Evolutionary conservation across 148 eudicot species (phyloP), one percentile per base, ranked within the genome.

Genomic region (Pouteria glomerata): DNA sequence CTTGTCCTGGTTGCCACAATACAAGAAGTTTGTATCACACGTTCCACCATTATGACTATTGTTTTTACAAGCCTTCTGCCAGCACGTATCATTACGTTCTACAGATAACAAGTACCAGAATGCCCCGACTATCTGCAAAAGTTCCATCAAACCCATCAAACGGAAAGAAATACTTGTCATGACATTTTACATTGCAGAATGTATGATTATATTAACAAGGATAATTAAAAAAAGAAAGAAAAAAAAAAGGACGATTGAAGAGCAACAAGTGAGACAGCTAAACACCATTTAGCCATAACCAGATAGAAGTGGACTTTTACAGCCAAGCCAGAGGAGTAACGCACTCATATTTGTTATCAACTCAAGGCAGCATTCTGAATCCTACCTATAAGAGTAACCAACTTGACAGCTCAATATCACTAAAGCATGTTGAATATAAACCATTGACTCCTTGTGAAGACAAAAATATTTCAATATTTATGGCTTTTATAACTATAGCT

Each of bases 21-120:
- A 95, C 80, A 96, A 73, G 81, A 85, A 88, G 58, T 66, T 57
- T 10, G 76, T 80, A 30, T 73, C 16, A 66, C 89, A 86, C 19
- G 16, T 50, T 21, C 74, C 74, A 48, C 27, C 34, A 41, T 48
- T 6, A 62, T 58, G 13, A 15, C 63, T 1, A 62, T 77, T 75
- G 65, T 63, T 37, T 61, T 61, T 73, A 74, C 99, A 96, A 71
- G 97, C 99, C 74, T 69, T 59, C 72, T 78, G 84, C 99, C 97
- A 96, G 73, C 99, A 96, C 57, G 96, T 83, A 73, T 88, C 90
- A 44, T 84, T 81, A 52, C 99, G 92, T 68, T 95, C 96, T 74
- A 92, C 89, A 24, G 99, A 87, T 29, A 92, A 74, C 69, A 92
- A 73, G 76, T 96, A 96, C 99, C 99, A 96, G 58, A 96, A 79